Evolutionary conservation across 2,329 filamentous ascomycete species (phyloP), one percentile per base, ranked within the genome.

Genomic region (Orbilia quercus): DNA sequence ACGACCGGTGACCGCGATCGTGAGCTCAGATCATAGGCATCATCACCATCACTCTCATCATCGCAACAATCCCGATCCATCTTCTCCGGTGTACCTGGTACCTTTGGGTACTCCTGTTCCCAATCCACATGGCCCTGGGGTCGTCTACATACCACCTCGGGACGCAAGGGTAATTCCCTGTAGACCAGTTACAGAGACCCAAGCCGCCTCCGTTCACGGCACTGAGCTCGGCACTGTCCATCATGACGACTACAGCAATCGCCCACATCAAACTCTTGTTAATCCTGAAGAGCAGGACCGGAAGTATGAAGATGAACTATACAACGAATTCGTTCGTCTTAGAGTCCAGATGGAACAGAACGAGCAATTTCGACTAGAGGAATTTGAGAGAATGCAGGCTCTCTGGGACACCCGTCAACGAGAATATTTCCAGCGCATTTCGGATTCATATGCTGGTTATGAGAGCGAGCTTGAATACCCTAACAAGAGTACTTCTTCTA

Each of bases 121-220:
- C 12, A 54, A 65, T 36, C 67, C 58, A 7, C 38, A 72, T 14
- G 53, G 58, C 14, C 67, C 58, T 2, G 67, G 59, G 2, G 14
- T 72, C 1, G 16, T 60, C 18, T 65, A 58, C 34, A 28, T 72
- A 1, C 67, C 51, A 22, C 66, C 66, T 6, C 20, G 25, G 7
- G 47, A 64, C 9, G 18, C 67, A 38, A 64, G 59, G 23, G 62
- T 60, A 5, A 64, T 72, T 18, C 67, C 67, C n/a, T 72, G 59
- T 36, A 47, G 14, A 38, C 59, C 59, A 14, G 38, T 48, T 31
- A 12, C 11, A 23, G 18, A 14, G 12, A 11, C 51, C 2, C 34
- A 16, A 12, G 12, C 53, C 7, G 11, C 31, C 23, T 28, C 40
- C n/a, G 18, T 45, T 18, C 38, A 72, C 34, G 59, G 45, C 1